A percentile compares a stretch with the other conserved stretches of the same genome.
Conservation (phyloP, 768 basidiomycete species). For the Cantharellus anzutake region DNA sequence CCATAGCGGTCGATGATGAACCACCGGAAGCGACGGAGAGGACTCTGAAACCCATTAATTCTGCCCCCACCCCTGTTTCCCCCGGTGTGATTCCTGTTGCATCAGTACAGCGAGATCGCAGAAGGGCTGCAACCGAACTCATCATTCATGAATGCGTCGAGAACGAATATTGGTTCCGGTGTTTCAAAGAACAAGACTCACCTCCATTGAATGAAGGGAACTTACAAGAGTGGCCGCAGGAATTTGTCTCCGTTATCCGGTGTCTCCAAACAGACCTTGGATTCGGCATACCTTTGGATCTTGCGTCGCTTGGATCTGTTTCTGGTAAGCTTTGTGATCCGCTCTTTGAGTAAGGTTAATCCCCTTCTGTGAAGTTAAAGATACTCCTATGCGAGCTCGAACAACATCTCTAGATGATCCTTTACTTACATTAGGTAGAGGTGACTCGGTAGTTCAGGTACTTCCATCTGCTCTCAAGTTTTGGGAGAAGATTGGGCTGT, state of each 20-base stretch:
- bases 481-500: slow-evolving; percentile 70
- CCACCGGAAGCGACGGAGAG: not conserved
- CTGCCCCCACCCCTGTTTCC: slow-evolving; percentile 73
- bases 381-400: too few species aligned
- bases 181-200: not conserved
- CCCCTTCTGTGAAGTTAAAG: too few species aligned
- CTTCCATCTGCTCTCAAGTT: slow-evolving; percentile 54
- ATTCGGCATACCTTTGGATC: not conserved
- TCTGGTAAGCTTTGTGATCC: not conserved
- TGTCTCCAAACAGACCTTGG: not conserved
- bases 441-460: slow-evolving; percentile 47
- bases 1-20: not conserved
- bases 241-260: not conserved
- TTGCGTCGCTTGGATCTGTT: not conserved
- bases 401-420: slow-evolving; percentile 26
- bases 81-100: slow-evolving; percentile 51
- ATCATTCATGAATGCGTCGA: slow-evolving; percentile 55
- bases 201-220: not conserved
- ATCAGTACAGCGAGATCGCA: slow-evolving; percentile 27
- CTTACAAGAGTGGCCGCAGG: not conserved
- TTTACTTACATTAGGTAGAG: slow-evolving; percentile 45
- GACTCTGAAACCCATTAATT: slow-evolving; percentile 10
- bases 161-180: slow-evolving; percentile 35
- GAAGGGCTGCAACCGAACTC: slow-evolving; percentile 32
- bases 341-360: too few species aligned